Base-by-base conservation (phyloP, 768 basidiomycete species). In the Lactarius sanguifluus region DNA sequence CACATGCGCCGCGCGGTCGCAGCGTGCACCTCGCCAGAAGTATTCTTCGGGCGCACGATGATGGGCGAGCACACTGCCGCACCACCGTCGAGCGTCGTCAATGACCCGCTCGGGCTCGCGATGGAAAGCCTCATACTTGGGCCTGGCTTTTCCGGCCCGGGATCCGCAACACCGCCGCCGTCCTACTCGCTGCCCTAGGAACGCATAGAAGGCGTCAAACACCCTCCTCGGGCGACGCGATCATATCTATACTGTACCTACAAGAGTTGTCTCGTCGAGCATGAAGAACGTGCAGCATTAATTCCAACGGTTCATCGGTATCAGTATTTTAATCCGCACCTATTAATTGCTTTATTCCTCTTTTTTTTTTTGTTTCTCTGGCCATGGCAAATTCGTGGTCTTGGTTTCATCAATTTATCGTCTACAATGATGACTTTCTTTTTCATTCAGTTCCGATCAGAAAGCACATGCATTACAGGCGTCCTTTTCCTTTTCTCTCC, bases 1-100 rank as follows among this genome's bases (percentile, higher is more conserved):
- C 92, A 94, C 74, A 96, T 97, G 93, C 86, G 96, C 50, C 90
- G 96, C 55, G 96, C 97, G 12, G 91, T 98, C 30, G 91, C 96
- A 3, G 88, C 94, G 16, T 97, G 96, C 79, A 96, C 94, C 0
- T 92, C 91, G 62, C 94, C 94, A 12, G 94, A 95, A 74, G 84
- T 94, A 40, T 92, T 93, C 85, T 94, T 94, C 73, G 86, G 86
- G 63, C 65, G 65, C 34, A 69, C 71, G 16, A 65, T 79, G 80
- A 73, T 77, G 71, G 52, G 78, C 66, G 72, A 78, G 62, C 72
- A 75, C 64, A 50, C 79, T 5, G 79, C 75, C 28, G 69, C 71
- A 30, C 77, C 77, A 30, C 73, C 78, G 2, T 76, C 77, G 15
- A 72, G 65, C 64, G 59, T 73, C 34, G 63, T 61, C 10, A 75